Evolutionary conservation across 768 basidiomycete species (phyloP).

Genomic region (Collybiopsis confluens): DNA sequence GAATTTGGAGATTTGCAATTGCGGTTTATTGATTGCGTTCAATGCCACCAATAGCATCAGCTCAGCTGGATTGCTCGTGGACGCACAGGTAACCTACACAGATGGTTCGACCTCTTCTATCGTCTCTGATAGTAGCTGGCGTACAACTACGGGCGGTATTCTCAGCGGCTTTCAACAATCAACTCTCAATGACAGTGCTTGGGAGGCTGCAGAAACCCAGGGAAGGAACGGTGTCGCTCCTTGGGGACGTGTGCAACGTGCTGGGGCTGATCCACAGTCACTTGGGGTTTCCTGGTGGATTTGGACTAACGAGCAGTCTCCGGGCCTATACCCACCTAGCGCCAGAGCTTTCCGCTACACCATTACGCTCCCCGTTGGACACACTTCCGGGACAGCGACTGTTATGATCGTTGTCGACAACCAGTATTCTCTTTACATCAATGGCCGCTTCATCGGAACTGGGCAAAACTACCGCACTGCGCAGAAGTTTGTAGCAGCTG

Average conservation of each 20-base stretch:
- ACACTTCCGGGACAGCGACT: conserved; percentile 16
- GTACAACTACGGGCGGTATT: too few relatives aligned
- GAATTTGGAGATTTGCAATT: conserved; percentile 7
- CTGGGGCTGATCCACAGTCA: conserved; percentile 11
- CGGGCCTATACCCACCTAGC: conserved; percentile 14
- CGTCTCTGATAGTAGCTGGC: neutral
- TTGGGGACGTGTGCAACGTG: conserved; percentile 21
- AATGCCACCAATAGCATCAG: conserved; percentile 23
- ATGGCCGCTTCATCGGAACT: conserved; percentile 19
- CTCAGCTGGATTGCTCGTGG: conserved; percentile 23
- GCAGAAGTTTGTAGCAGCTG: neutral
- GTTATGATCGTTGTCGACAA: conserved; percentile 25
- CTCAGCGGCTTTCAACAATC: too few relatives aligned
- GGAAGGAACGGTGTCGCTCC: conserved; percentile 22
- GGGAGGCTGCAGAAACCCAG: conserved; percentile 9
- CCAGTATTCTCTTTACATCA: conserved; percentile 22
- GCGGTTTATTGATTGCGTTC: conserved; percentile 21
- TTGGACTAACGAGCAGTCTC: conserved; percentile 18
- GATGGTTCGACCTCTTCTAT: conserved; percentile 23
- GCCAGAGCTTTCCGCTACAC: conserved; percentile 1
- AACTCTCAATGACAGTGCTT: too few relatives aligned
- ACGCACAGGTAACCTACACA: conserved; percentile 19
- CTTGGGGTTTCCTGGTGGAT: conserved; percentile 23
- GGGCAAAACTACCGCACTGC: neutral
- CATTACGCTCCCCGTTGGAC: conserved; percentile 17